These are phyloP conservation scores for Fusarium torreyae DNA, from an alignment of 2,329 filamentous ascomycete species.

Conservation along the genomic window DNA sequence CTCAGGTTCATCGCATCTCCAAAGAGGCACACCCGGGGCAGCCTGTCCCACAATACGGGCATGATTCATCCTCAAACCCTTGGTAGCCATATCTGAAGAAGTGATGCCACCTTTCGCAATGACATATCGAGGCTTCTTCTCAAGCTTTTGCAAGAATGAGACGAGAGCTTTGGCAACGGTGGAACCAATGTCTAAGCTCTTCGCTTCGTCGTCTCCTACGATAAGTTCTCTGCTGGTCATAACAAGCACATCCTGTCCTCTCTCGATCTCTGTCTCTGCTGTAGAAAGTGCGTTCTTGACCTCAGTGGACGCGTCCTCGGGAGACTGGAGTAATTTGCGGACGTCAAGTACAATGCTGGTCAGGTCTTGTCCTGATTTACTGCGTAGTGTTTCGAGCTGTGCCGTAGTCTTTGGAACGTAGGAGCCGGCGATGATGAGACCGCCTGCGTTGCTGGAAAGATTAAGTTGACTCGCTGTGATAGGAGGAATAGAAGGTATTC, in stretches of 20 bases:
- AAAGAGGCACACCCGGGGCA: constrained; percentile 69
- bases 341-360: constrained; percentile 65
- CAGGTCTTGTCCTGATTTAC: constrained; percentile 57
- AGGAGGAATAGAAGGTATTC: constrained; percentile 65
- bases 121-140: constrained; percentile 66
- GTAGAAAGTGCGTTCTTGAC: constrained; percentile 50
- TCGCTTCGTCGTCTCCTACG: constrained; percentile 61
- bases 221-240: constrained; percentile 71
- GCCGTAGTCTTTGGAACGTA: constrained; percentile 72
- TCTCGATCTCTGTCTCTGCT: constrained; percentile 57
- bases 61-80: constrained; percentile 66
- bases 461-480: constrained; percentile 62
- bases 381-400: constrained; percentile 62
- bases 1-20: constrained; percentile 68
- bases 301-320: constrained; percentile 50
- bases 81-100: constrained; percentile 70
- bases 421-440: constrained; percentile 68
- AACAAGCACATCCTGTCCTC: constrained; percentile 67
- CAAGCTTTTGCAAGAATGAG: constrained; percentile 61
- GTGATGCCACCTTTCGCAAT: constrained; percentile 75
- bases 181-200: constrained; percentile 67
- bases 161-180: constrained; percentile 67
- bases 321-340: constrained; percentile 60
- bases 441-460: constrained; percentile 58
- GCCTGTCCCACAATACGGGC: constrained; percentile 70